Base-by-base conservation (phyloP, 176 grass and related monocot genomes). In the Zizania latifolia region DNA sequence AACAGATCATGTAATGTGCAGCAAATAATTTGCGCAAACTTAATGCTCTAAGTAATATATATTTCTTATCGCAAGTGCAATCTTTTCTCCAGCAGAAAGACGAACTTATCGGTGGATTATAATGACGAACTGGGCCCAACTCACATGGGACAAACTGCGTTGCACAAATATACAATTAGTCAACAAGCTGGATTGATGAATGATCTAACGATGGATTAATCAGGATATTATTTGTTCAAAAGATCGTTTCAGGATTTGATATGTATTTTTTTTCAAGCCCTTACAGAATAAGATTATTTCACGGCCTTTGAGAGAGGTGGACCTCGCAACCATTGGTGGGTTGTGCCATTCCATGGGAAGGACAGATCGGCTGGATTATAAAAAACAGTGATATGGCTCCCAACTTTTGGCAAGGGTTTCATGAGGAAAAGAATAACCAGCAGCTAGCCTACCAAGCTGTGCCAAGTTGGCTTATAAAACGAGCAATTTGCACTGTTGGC, bases 41-140 rank as follows among this genome's bases (percentile, higher is more conserved):
- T n/a, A 77, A 51, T 85, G 68, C 68, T 60, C 15, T 1, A n/a
- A 14, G 1, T 37, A 56, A 5, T 35, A 57, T 64, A 19, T 53
- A n/a, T 70, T 39, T 24, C n/a, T 27, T 68, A 50, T 59, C 36
- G 67, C 36, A 41, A 38, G 39, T 60, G 79, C 79, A 83, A 39
- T 24, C 50, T 73, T 37, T 65, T 31, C 39, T 39, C 55, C 30
- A 82, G 40, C 19, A 72, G 68, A 59, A 78, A 74, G 74, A 78
- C n/a, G n/a, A n/a, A n/a, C n/a, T n/a, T n/a, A n/a, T n/a, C n/a
- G n/a, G n/a, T n/a, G n/a, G n/a, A n/a, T n/a, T n/a, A n/a, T n/a
- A n/a, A n/a, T n/a, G n/a, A n/a, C n/a, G n/a, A n/a, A 50, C 34
- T 68, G 67, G 85, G 39, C 74, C 74, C 85, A 68, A 83, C 74